These are phyloP conservation scores for Metschnikowia anglica DNA, from an alignment of 805 yeast species.

Conservation along the genomic window DNA sequence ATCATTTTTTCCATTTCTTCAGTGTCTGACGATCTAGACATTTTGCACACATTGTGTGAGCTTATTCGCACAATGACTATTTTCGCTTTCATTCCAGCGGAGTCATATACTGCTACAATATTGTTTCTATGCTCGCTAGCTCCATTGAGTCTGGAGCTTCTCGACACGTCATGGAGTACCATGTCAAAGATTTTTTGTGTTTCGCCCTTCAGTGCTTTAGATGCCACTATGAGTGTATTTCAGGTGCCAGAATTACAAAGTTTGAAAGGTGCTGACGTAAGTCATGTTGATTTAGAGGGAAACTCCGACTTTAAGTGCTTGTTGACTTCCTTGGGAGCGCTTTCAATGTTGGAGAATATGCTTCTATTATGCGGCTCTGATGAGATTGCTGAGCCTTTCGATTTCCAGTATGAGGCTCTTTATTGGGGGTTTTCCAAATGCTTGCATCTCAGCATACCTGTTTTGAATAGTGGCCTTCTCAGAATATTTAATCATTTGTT, in stretches of 20 bases:
- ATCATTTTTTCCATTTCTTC: conserved; percentile 38
- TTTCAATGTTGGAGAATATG: conserved; percentile 35
- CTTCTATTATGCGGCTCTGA: conserved; percentile 14
- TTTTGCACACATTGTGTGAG: conserved; percentile 39
- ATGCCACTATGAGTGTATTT: conserved; percentile 23
- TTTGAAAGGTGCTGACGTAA: conserved; percentile 9
- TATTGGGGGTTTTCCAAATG: conserved; percentile 34
- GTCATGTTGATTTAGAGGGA: conserved; percentile 4
- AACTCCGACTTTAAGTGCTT: conserved; percentile 2
- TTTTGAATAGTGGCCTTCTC: conserved; percentile 42
- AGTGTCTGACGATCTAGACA: conserved; percentile 36
- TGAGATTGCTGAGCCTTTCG: conserved; percentile 2
- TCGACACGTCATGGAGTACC: conserved; percentile 37
- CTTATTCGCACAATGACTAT: conserved; percentile 45
- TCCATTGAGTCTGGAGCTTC: conserved; percentile 33
- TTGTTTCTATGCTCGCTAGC: conserved; percentile 47
- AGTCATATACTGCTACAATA: conserved; percentile 36
- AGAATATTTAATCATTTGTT: conserved; percentile 41
- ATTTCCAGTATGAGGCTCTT: conserved; percentile 24
- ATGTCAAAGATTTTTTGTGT: conserved; percentile 39
- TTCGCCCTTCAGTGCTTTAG: conserved; percentile 32
- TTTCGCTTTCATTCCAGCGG: conserved; percentile 47
- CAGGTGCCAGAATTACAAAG: conserved; percentile 25
- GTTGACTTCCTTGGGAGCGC: conserved; percentile 34
- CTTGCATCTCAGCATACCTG: conserved; percentile 35